Evolutionary conservation across 164 flowering plant genomes (phyloP).

Genomic region (Platanus orientalis): DNA sequence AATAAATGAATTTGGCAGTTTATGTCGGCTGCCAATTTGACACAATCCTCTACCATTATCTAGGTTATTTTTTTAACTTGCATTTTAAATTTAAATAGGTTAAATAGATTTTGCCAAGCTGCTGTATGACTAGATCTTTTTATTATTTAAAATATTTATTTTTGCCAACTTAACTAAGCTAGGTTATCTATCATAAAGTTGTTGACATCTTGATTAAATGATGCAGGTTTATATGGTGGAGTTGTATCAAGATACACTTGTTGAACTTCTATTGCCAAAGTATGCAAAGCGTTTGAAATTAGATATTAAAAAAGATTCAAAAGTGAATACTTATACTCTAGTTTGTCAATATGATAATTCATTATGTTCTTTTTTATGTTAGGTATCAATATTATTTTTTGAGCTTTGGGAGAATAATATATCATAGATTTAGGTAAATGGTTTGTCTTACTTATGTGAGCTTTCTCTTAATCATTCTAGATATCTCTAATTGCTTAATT

Average conservation of each 20-base stretch:
- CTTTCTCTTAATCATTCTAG: neutral
- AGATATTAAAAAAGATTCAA: constrained; percentile 90
- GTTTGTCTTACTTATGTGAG: neutral
- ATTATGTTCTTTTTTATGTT: neutral
- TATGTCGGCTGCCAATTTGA: too few species aligned
- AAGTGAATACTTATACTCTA: constrained; percentile 40
- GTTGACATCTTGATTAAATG: constrained; percentile 6
- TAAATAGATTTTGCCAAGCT: too few species aligned
- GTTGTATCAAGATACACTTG: constrained; percentile 88
- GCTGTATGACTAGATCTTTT: too few species aligned
- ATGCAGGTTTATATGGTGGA: constrained; percentile 96
- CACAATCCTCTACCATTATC: too few species aligned
- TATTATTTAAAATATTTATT: too few species aligned
- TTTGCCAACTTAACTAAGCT: too few species aligned
- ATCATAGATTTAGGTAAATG: neutral
- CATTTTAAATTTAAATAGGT: too few species aligned
- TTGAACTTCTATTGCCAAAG: constrained; percentile 85
- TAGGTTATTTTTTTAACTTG: too few species aligned
- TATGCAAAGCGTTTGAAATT: constrained; percentile 59
- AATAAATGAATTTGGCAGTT: too few species aligned
- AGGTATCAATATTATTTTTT: neutral
- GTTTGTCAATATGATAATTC: neutral
- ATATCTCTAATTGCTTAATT: constrained; percentile 5
- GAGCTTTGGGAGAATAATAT: neutral
- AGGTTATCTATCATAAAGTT: too few species aligned